phyloP scores from a whole-genome alignment of 345 rosid genomes.

The Aegle marmelos region DNA sequence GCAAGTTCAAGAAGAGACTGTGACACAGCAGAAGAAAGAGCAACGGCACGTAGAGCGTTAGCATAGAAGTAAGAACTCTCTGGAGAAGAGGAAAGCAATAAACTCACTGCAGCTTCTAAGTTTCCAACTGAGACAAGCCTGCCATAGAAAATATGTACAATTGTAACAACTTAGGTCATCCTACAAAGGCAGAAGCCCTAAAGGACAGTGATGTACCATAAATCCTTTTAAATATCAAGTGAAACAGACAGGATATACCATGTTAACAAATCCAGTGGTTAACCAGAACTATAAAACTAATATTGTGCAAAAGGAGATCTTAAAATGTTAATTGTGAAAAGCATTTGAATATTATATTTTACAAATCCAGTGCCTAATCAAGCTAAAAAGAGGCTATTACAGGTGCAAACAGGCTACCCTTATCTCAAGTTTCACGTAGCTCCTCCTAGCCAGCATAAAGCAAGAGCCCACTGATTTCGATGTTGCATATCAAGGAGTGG shows the following conservation, averaged over 20 bases:
- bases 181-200: background rate
- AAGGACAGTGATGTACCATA: background rate
- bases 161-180: slow-evolving; percentile 6
- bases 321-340: background rate
- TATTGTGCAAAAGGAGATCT: background rate
- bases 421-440: background rate
- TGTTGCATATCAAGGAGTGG: background rate
- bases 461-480: background rate
- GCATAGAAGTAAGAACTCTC: slow-evolving; percentile 89
- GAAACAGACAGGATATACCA: background rate
- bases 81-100: slow-evolving; percentile 87
- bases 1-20: slow-evolving; percentile 94
- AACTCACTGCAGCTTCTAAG: slow-evolving; percentile 93
- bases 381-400: background rate
- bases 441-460: background rate
- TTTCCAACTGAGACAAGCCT: slow-evolving; percentile 93
- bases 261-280: background rate
- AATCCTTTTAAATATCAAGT: background rate
- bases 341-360: background rate
- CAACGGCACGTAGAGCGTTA: slow-evolving; percentile 94
- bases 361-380: background rate
- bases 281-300: background rate
- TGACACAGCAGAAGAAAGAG: slow-evolving; percentile 96
- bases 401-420: background rate
- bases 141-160: slow-evolving; percentile 22